Percentiles rank a stretch among this genome's conserved stretches.
Evolutionary conservation across 179 eudicot genomes (phyloP).

Genomic region (Pouteria campechiana): DNA sequence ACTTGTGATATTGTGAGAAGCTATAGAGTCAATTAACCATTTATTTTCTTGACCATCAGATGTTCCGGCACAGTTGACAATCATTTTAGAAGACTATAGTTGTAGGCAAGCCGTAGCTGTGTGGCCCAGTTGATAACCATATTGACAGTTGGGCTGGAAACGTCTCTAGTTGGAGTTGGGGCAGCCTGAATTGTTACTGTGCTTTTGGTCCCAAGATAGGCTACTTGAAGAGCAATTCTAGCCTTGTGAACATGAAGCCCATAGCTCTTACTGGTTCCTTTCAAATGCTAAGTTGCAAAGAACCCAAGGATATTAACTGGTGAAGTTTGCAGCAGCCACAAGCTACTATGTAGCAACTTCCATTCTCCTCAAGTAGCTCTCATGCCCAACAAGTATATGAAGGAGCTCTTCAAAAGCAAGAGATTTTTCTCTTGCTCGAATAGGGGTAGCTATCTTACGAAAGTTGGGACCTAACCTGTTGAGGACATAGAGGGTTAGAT

Average conservation of each 20-base stretch:
- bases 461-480: not conserved
- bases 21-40: not conserved
- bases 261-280: no score
- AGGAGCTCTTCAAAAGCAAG: not conserved
- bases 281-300: no score
- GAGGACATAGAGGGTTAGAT: not conserved
- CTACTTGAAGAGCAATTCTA: no score
- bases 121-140: no score
- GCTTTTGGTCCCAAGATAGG: no score
- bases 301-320: not conserved
- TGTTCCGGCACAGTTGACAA: not conserved
- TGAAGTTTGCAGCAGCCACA: not conserved
- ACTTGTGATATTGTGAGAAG: no score
- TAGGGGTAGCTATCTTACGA: not conserved
- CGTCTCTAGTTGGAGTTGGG: no score
- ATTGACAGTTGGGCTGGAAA: no score
- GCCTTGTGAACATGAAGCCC: no score
- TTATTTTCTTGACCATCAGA: not conserved
- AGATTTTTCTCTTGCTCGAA: not conserved
- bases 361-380: not conserved
- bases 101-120: no score
- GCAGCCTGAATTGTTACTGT: no score
- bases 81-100: not conserved
- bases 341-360: not conserved
- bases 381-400: no score